Base-by-base conservation (phyloP, 2,329 filamentous ascomycete species). In the Aureobasidium sp. region DNA sequence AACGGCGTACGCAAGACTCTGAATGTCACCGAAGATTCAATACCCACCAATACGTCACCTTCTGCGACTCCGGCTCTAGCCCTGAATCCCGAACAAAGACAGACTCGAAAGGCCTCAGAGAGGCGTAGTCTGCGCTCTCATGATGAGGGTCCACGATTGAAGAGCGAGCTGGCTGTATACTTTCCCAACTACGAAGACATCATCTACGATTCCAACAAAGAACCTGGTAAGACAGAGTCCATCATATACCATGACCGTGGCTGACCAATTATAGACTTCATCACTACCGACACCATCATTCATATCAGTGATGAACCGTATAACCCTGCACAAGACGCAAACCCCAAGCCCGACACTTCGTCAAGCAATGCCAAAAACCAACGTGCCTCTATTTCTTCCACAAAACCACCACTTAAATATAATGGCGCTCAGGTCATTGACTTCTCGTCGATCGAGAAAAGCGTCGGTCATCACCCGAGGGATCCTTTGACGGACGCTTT, bases 111-210 rank as follows among this genome's bases (percentile, higher is more conserved):
- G 30, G 41, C 45, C 5, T 57, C 61, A 50, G 86, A 89, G 67
- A 88, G 84, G 73, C 78, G 92, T 69, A 93, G 91, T 71, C 78
- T 97, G 72, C 85, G 93, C 65, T 96, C 91, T 58, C 89, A 95
- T 69, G 91, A 96, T 71, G 83, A 83, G 69, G 89, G 88, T 11
- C 87, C 87, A 57, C 83, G 90, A 67, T 87, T 91, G 76, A 96
- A 95, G 80, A 97, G 91, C 75, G 92, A 97, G 71, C 81, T 97
- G 64, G 87, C 91, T 41, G 83, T 86, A 53, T 97, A 96, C 76
- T 97, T 97, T 71, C 86, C 89, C 58, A 92, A 95, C 70, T 97
- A 96, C 74, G 92, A 97, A 75, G 90, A 96, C 72, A 84, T 97
- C 67, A 91, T 97, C 76, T 91, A 90, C 65, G 90, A 95, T 71